phyloP scores from a whole-genome alignment of 108 stramenopile species.

The Cyclotella choctawhatcheeana region DNA sequence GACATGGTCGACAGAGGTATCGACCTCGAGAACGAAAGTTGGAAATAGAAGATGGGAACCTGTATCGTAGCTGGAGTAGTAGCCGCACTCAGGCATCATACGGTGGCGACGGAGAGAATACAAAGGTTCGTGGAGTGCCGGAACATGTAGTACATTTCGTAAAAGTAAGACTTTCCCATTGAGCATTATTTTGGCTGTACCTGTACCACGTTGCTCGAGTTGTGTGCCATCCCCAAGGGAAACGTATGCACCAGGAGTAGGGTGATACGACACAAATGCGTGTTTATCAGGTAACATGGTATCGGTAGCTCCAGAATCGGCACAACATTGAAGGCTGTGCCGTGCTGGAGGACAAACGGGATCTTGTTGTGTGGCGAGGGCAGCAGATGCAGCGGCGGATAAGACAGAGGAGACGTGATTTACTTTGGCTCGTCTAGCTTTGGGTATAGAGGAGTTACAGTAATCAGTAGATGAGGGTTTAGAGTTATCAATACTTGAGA shows the following conservation, averaged over 20 bases:
- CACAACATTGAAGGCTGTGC: background rate
- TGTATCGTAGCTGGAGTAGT: background rate
- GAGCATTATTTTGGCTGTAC: conserved; percentile 2
- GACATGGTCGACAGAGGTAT: conserved; percentile 1
- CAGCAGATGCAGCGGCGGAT: background rate
- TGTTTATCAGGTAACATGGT: conserved; percentile 16
- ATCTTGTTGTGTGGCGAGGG: background rate
- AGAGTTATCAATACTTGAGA: background rate
- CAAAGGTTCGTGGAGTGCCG: conserved; percentile 15
- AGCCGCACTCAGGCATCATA: conserved; percentile 14
- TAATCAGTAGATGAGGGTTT: background rate
- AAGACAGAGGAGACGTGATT: background rate
- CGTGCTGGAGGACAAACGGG: background rate
- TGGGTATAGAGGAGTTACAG: too few relatives aligned
- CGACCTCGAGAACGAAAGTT: background rate
- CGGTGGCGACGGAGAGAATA: conserved; percentile 20
- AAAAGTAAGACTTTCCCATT: conserved; percentile 15
- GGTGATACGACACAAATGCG: conserved; percentile 16
- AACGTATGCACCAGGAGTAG: background rate
- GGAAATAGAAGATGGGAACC: conserved; percentile 22
- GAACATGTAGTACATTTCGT: conserved; percentile 25
- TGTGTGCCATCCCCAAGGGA: conserved; percentile 4
- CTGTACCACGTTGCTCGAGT: background rate
- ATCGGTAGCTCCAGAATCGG: conserved; percentile 22
- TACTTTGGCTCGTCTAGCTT: background rate